Evolutionary conservation across 768 basidiomycete genomes (phyloP).

Genomic region (Suillus sp.): DNA sequence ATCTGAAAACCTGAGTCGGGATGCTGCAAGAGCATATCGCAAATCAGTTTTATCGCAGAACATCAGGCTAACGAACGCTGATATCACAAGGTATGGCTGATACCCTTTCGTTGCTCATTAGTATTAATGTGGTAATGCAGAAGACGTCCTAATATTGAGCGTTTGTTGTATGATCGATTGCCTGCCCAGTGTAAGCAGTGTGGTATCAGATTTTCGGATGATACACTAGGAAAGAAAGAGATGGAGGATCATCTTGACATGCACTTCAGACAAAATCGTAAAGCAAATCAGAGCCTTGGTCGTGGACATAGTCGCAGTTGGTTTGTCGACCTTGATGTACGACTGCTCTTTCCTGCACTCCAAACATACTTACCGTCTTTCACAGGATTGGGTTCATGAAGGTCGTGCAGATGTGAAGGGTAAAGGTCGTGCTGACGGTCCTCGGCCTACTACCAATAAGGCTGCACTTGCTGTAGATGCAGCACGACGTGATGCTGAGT

Average conservation of each 20-base stretch:
- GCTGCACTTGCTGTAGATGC: slow-evolving; percentile 61
- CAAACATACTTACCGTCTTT: slow-evolving; percentile 18
- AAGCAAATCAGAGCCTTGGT: slow-evolving; percentile 73
- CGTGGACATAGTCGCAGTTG: slow-evolving; percentile 90
- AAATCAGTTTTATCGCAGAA: slow-evolving; percentile 58
- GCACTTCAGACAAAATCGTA: slow-evolving; percentile 94
- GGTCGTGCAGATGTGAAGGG: slow-evolving; percentile 60
- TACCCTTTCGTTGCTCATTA: neutral
- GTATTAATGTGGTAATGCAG: slow-evolving; percentile 42
- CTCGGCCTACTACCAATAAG: slow-evolving; percentile 54
- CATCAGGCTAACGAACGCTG: slow-evolving; percentile 65
- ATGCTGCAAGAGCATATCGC: slow-evolving; percentile 59
- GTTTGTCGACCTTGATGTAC: slow-evolving; percentile 82
- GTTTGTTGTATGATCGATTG: slow-evolving; percentile 74
- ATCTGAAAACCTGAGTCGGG: slow-evolving; percentile 41
- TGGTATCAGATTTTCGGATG: slow-evolving; percentile 82
- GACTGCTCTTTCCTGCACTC: slow-evolving; percentile 28
- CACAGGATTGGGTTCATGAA: slow-evolving; percentile 89
- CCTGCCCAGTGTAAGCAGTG: slow-evolving; percentile 92
- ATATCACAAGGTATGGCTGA: slow-evolving; percentile 64
- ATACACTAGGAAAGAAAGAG: slow-evolving; percentile 65
- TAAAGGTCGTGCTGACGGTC: slow-evolving; percentile 62
- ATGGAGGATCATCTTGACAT: slow-evolving; percentile 92
- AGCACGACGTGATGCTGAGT: slow-evolving; percentile 74
- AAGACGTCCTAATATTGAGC: slow-evolving; percentile 56